These are phyloP conservation scores for Myrica gale DNA, from an alignment of 306 rosid species.

Conservation along the genomic window DNA sequence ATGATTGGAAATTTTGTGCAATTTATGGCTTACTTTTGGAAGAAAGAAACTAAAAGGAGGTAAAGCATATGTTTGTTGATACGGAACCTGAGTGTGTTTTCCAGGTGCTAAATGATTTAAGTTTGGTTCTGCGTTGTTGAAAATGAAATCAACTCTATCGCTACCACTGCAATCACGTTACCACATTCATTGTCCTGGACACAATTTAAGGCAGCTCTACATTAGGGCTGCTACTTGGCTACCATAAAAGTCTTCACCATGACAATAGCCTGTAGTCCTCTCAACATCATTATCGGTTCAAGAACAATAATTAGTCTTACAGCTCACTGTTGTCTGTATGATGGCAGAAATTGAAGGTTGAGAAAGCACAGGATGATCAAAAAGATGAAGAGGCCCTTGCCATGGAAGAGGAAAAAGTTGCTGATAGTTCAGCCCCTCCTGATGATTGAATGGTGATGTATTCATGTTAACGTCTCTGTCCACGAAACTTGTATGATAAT, in stretches of 20 bases:
- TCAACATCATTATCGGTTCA: too few relatives aligned
- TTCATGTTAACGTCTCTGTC: slow-evolving; percentile 18
- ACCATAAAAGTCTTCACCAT: neutral
- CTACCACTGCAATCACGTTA: neutral
- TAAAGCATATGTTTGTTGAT: neutral
- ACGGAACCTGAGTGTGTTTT: neutral
- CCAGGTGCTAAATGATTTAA: neutral
- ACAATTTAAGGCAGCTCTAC: neutral
- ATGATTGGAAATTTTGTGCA: slow-evolving; percentile 8
- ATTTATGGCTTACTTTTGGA: neutral
- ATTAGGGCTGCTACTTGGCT: neutral
- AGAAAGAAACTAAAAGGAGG: neutral
- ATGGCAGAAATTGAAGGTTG: slow-evolving; percentile 61
- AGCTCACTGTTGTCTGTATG: slow-evolving; percentile 8
- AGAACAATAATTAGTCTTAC: neutral
- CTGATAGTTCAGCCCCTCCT: slow-evolving; percentile 28
- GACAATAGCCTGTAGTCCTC: neutral
- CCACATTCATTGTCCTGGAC: neutral
- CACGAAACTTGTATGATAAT: slow-evolving; percentile 6
- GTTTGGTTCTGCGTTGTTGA: too few relatives aligned
- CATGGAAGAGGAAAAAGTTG: slow-evolving; percentile 38
- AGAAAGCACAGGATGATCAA: slow-evolving; percentile 29
- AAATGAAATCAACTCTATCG: neutral
- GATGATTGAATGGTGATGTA: slow-evolving; percentile 23
- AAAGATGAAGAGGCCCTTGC: slow-evolving; percentile 18